A percentile compares a stretch with the other conserved stretches of the same genome.
phyloP scores from a whole-genome alignment of 1,139 yeast species.

The Nakaseomyces delphensis region DNA sequence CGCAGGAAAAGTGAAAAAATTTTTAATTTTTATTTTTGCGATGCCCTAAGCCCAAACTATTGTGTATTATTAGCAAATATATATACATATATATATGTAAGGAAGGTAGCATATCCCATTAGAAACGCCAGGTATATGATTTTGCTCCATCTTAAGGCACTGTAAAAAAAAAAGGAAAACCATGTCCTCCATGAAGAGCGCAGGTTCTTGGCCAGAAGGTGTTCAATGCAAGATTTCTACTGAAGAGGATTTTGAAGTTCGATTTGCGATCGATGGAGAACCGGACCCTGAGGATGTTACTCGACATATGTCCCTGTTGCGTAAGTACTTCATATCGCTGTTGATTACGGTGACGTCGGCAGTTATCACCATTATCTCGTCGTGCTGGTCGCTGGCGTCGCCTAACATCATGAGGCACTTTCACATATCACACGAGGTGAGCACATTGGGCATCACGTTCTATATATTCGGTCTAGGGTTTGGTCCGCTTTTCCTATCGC shows the following conservation, averaged over 20 bases:
- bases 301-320: slow-evolving; percentile 29
- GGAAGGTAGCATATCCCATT: too few relatives aligned
- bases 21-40: too few relatives aligned
- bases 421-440: slow-evolving; percentile 48
- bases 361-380: slow-evolving; percentile 45
- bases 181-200: slow-evolving; percentile 4
- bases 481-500: slow-evolving; percentile 75
- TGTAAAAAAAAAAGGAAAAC: background rate
- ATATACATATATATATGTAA: too few relatives aligned
- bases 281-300: slow-evolving; percentile 48
- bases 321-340: slow-evolving; percentile 48
- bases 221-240: too few relatives aligned
- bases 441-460: slow-evolving; percentile 53
- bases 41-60: too few relatives aligned
- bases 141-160: too few relatives aligned
- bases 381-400: slow-evolving; percentile 48
- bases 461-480: slow-evolving; percentile 67
- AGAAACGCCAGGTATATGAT: too few relatives aligned
- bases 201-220: slow-evolving; percentile 3
- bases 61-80: too few relatives aligned
- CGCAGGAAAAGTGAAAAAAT: too few relatives aligned
- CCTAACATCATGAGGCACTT: slow-evolving; percentile 42
- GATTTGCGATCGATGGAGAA: slow-evolving; percentile 25
- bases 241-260: slow-evolving; percentile 21
- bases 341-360: slow-evolving; percentile 42